Evolutionary conservation across 805 yeast genomes (phyloP).

Genomic region (Cyberlindnera euphorbiiphila): DNA sequence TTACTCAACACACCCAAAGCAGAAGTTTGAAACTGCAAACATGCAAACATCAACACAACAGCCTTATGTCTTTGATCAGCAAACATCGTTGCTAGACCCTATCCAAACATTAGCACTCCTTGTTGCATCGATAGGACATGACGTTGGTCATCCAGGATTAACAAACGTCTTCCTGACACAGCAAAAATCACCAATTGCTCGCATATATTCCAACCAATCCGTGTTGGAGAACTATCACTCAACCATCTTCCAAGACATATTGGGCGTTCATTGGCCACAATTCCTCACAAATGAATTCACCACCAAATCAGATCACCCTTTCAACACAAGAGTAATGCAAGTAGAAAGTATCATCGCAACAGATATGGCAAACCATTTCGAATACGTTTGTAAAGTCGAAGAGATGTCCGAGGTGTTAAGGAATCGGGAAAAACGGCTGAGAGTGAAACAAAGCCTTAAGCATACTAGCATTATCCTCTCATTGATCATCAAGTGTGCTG

Average conservation of each 20-base stretch:
- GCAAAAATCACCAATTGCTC: constrained; percentile 59
- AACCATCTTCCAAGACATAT: constrained; percentile 51
- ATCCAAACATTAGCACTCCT: constrained; percentile 56
- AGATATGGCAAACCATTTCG: constrained; percentile 88
- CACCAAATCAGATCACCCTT: constrained; percentile 11
- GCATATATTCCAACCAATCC: constrained; percentile 57
- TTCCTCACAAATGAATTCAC: constrained; percentile 24
- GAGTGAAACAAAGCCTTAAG: constrained; percentile 18
- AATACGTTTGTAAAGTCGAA: constrained; percentile 55
- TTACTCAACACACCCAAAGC: constrained; percentile 17
- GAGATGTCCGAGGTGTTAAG: constrained; percentile 26
- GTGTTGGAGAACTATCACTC: constrained; percentile 83
- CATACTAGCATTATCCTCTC: constrained; percentile 49
- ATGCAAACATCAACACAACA: background rate
- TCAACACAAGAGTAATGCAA: constrained; percentile 26
- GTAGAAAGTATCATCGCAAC: constrained; percentile 67
- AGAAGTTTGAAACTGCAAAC: background rate
- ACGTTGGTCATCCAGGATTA: constrained; percentile 95
- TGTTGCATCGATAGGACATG: constrained; percentile 90
- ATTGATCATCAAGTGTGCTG: constrained; percentile 87
- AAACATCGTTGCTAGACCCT: constrained; percentile 25
- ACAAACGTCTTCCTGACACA: constrained; percentile 68
- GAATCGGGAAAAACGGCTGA: constrained; percentile 12
- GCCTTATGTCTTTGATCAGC: constrained; percentile 12
- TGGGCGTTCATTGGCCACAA: constrained; percentile 50